Percentiles rank a stretch among this genome's conserved stretches.
Evolutionary conservation across 495 filamentous ascomycete species (phyloP).

Genomic region (Penicillium paxilli): DNA sequence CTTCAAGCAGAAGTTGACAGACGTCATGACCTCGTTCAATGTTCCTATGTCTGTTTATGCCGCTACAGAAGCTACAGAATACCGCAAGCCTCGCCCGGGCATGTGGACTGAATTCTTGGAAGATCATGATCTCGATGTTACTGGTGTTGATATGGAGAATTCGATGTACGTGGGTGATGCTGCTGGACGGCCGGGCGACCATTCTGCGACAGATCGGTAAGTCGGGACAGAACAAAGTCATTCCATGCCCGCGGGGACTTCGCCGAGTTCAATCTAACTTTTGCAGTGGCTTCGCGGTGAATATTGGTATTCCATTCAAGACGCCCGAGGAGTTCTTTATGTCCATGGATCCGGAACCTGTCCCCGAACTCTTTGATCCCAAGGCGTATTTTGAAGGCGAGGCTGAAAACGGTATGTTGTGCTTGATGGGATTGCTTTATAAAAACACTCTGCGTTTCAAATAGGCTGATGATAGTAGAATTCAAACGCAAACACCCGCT

Average conservation of each 20-base stretch:
- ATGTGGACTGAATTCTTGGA: conserved; percentile 87
- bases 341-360: conserved; percentile 58
- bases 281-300: conserved; percentile 69
- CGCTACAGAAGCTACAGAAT: conserved; percentile 75
- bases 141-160: conserved; percentile 60
- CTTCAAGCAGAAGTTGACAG: conserved; percentile 76
- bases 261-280: conserved; percentile 2
- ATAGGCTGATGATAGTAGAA: conserved; percentile 1
- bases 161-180: conserved; percentile 94
- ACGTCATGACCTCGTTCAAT: conserved; percentile 69
- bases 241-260: too few relatives aligned
- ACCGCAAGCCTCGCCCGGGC: conserved; percentile 80
- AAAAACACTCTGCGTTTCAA: background rate
- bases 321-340: conserved; percentile 94
- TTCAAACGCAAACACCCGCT: conserved; percentile 64
- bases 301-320: conserved; percentile 74
- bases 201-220: conserved; percentile 80
- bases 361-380: conserved; percentile 68
- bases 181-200: conserved; percentile 63
- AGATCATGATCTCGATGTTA: conserved; percentile 67
- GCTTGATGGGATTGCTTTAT: background rate
- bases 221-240: background rate
- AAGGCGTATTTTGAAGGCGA: conserved; percentile 46
- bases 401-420: conserved; percentile 33
- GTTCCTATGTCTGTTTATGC: conserved; percentile 82